Evolutionary conservation across 2,329 filamentous ascomycete genomes (phyloP).

Genomic region (Pseudogymnoascus sp.): DNA sequence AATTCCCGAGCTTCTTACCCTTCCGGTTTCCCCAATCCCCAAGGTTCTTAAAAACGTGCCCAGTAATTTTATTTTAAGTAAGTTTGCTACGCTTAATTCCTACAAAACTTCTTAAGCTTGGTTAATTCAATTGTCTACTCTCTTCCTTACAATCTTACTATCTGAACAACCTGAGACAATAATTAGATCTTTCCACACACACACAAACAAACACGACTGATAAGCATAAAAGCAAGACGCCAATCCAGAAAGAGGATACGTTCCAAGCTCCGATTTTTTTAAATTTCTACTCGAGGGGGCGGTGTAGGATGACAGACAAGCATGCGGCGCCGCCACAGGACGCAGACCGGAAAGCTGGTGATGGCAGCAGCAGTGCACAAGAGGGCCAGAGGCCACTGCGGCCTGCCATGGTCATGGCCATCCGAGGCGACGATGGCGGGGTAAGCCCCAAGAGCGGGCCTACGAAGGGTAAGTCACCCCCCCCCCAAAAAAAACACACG

Average conservation of each 20-base stretch:
- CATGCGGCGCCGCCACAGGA: background rate
- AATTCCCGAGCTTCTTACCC: background rate
- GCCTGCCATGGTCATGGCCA: background rate
- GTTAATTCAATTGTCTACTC: background rate
- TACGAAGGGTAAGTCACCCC: background rate
- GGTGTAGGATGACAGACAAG: background rate
- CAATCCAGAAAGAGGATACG: too few relatives aligned
- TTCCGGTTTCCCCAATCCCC: background rate
- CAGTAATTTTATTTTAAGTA: too few relatives aligned
- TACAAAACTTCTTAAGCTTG: background rate
- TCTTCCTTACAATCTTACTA: background rate
- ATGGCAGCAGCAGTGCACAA: too few relatives aligned
- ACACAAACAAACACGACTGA: too few relatives aligned
- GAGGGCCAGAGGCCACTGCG: too few relatives aligned
- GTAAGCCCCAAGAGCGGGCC: slow-evolving; percentile 3
- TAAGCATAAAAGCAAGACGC: too few relatives aligned
- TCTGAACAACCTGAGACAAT: background rate
- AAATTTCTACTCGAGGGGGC: background rate
- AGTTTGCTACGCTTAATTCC: too few relatives aligned
- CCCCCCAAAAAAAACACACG: too few relatives aligned
- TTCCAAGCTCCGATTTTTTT: background rate
- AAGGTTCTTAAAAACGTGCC: background rate
- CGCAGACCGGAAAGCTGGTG: background rate
- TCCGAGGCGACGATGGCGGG: slow-evolving; percentile 2
- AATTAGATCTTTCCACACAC: background rate